Evolutionary conservation across 2,329 filamentous ascomycete genomes (phyloP).

Genomic region (Magnaporthales sp.): DNA sequence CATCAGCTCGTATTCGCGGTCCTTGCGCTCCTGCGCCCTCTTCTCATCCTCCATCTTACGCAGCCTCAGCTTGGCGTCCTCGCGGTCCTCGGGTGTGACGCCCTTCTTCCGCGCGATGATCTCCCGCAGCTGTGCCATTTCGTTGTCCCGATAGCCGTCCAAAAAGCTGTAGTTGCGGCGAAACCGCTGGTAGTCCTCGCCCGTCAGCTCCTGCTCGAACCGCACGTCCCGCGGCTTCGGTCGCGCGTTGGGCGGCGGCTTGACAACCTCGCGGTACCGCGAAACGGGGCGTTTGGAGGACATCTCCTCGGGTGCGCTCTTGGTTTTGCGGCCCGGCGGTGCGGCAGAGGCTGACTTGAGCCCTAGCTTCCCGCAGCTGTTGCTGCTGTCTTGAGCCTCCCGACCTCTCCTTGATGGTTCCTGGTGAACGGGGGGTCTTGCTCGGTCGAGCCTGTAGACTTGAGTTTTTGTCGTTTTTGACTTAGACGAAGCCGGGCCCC

Average conservation of each 20-base stretch:
- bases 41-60: conserved; percentile 71
- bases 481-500: background rate
- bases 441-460: background rate
- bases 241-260: conserved; percentile 22
- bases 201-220: conserved; percentile 58
- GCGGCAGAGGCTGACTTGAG: background rate
- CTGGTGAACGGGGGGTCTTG: background rate
- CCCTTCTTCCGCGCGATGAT: conserved; percentile 62
- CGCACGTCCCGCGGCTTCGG: conserved; percentile 74
- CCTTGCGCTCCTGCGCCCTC: conserved; percentile 61
- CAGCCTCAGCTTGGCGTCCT: conserved; percentile 63
- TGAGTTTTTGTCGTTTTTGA: background rate
- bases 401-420: background rate
- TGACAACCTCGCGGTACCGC: conserved; percentile 66
- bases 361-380: background rate
- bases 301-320: conserved; percentile 81
- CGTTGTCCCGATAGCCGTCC: conserved; percentile 74
- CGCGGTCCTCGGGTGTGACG: conserved; percentile 40
- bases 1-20: conserved; percentile 60
- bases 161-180: conserved; percentile 79
- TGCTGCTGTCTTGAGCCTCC: background rate
- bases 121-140: conserved; percentile 66
- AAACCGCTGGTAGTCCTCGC: conserved; percentile 45
- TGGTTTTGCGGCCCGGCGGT: conserved; percentile 33
- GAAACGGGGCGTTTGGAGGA: conserved; percentile 78